These are phyloP conservation scores for Allium cepa DNA, from an alignment of 106 monocot species.

Conservation along the genomic window DNA sequence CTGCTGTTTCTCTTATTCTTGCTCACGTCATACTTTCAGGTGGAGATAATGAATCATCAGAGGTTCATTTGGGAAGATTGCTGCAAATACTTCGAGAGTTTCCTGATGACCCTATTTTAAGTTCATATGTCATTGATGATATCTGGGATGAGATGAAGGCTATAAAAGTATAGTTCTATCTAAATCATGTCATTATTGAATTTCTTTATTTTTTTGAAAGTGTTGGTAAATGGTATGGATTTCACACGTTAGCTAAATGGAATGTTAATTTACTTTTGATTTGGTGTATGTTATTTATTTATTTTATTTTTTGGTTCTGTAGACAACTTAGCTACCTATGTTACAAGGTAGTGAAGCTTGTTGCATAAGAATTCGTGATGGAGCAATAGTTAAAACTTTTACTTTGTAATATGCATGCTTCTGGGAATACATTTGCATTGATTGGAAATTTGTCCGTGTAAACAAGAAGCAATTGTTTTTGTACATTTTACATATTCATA, in stretches of 20 bases:
- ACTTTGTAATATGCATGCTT: too few species aligned
- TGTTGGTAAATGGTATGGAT: not conserved
- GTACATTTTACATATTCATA: too few species aligned
- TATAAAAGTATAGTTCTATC: slow-evolving; percentile 59
- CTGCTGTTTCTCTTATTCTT: not conserved
- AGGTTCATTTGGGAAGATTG: slow-evolving; percentile 86
- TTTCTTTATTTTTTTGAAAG: not conserved
- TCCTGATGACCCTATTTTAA: slow-evolving; percentile 87
- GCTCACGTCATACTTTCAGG: slow-evolving; percentile 19
- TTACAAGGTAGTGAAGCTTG: too few species aligned
- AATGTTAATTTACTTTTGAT: too few species aligned
- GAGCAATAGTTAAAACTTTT: too few species aligned
- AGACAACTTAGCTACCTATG: too few species aligned
- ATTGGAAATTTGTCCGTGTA: not conserved
- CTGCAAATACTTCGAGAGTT: slow-evolving; percentile 93
- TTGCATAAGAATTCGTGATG: too few species aligned
- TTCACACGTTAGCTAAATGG: too few species aligned
- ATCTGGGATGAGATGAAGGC: slow-evolving; percentile 99
- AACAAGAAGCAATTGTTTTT: not conserved
- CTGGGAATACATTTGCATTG: too few species aligned
- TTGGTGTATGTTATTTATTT: too few species aligned
- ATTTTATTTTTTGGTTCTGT: too few species aligned
- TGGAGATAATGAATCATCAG: slow-evolving; percentile 76
- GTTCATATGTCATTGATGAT: slow-evolving; percentile 97
- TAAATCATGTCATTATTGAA: not conserved